Base-by-base conservation (phyloP, 371 early-diverging fungal genomes). In the Chytridium lagenaria region DNA sequence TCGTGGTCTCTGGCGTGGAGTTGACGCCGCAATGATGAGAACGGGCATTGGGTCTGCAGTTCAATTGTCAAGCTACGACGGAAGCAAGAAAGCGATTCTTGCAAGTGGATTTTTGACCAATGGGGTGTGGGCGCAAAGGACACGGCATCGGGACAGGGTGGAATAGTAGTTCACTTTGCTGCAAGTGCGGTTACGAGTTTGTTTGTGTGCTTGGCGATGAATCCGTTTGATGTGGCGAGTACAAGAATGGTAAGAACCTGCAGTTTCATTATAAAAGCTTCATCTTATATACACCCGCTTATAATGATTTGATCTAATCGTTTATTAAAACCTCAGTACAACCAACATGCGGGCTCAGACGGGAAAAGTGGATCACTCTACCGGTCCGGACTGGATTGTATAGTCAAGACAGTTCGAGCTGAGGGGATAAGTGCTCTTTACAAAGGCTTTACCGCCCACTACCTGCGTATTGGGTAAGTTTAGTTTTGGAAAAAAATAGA, bases 171-270 rank as follows among this genome's bases (percentile, higher is more conserved):
- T 30, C 95, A 96, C 69, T 90, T 92, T 36, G 78, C 87, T 39
- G 90, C 95, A 3, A 90, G 91, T 74, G 88, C 96, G 88, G 82
- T 92, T 64, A 91, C 94, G 2, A 93, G 94, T 70, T 85, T 97
- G 68, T 86, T 94, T 74, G 93, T 96, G 30, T 95, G 95, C 74
- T 77, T 89, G 31, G 93, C 90, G 38, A 98, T 98, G 98, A 98
- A 98, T 73, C 97, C 98, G 23, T 97, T 97, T 74, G 98, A 98
- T 81, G 96, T 97, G 2, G 90, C 96, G 68, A 92, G 90, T 39
- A 97, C 97, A 22, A 88, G 98, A 66, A 93, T 97, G 92, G 80
- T 78, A 72, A 52, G 65, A 55, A 28, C 12, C 44, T 44, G n/a
- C n/a, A n/a, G n/a, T 44, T 19, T 44, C 44, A 44, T 44, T 44